Base-by-base conservation (phyloP, 441 rosid genomes). In the Kokia cookei region DNA sequence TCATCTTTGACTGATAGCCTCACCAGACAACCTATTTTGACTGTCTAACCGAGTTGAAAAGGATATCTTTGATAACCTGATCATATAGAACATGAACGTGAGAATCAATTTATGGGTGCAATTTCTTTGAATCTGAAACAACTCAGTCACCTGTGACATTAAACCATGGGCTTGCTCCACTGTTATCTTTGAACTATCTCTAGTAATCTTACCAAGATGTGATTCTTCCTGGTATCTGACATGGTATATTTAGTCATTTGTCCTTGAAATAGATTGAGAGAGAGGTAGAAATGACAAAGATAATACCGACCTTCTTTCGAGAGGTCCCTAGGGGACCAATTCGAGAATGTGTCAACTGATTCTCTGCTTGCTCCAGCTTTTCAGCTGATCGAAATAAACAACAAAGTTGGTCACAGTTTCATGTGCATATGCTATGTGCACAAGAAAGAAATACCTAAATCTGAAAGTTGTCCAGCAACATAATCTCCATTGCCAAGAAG, bases 141-240 rank as follows among this genome's bases (percentile, higher is more conserved):
- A 68, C 35, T 2, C 40, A 51, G 26, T 80, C 82, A 93, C 99
- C 98, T 96, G 98, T 22, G 98, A 96, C 99, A 96, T 93, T 66
- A 96, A 84, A 55, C 98, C 98, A 78, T 93, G 97, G 42, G 92
- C 98, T 84, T 93, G 99, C 82, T 96, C 99, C 51, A 92, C 98
- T 0, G 98, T 93, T 78, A 93, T 92, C 84, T 96, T 96, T 27
- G 98, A 92, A 75, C 99, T 88, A 65, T 96, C 98, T 19, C 97
- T 88, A 57, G 98, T 91, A 67, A 96, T 96, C 89, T 96, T 96
- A 13, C 93, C 88, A 57, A 96, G 97, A 74, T 89, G 99, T 57
- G 98, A 84, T 79, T 93, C 98, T 70, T 96, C 98, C 98, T 96
- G 88, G 88, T 14, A 67, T 47, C 43, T 32, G 59, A 45, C 50